Base-by-base conservation (phyloP, 1,284 basidiomycete species). In the Bjerkandera adusta region DNA sequence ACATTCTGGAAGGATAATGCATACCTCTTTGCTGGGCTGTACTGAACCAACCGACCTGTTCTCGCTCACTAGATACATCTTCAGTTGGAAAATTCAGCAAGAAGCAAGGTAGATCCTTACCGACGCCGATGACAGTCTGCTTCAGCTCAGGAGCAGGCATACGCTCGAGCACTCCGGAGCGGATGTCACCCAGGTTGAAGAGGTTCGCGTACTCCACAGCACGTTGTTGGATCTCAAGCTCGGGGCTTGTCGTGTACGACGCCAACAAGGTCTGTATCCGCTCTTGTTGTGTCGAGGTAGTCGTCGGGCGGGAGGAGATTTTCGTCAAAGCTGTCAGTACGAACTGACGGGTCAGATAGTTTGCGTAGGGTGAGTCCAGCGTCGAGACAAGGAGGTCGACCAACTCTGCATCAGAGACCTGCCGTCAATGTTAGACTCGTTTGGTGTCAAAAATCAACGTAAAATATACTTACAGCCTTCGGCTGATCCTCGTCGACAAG, bases 91-190 rank as follows among this genome's bases (percentile, higher is more conserved):
- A 10, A 35, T 22, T 29, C 2, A 26, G 18, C 39, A 11, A 10
- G 15, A 21, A 8, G 37, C 21, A 11, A 12, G 26, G 18, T 10
- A n/a, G 8, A 10, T 1, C 74, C 83, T 60, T 55, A 90, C 89
- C 89, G 49, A 88, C 80, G 42, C 92, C 94, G 76, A 95, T 89
- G 3, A 97, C 89, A 3, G 94, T 96, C 18, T 89, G 86, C 68
- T 92, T 95, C 59, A 99, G 72, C 66, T 99, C 96, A 2, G 97
- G 97, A 4, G 93, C 90, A 5, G 97, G 97, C 97, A 99, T 99
- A 47, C 93, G 82, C 71, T 99, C 97, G 49, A 99, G 68, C 1
- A 99, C 94, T 36, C 94, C 97, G n/a, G 81, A 79, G 47, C 85
- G 79, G 26, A 95, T 73, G 34, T 92, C 87, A 16, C 81, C 81